Conservation (phyloP, 352 stramenopile genomes). For the Stramenopiles sp. region DNA sequence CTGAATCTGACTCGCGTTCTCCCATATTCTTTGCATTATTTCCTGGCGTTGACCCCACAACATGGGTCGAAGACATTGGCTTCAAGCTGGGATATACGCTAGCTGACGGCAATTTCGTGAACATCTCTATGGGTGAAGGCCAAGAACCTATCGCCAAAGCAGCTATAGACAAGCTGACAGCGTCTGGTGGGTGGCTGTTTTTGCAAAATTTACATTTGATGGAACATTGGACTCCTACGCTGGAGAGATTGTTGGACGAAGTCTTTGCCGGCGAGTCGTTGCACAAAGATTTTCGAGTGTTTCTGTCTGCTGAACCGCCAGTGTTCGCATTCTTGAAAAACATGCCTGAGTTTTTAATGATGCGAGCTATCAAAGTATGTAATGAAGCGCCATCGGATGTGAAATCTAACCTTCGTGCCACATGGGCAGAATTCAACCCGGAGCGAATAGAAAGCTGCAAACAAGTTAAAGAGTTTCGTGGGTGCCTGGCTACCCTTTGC, state of each 20-base stretch:
- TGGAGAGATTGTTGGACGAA: conserved; percentile 40
- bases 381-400: conserved; percentile 86
- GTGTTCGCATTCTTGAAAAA: conserved; percentile 75
- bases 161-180: no score
- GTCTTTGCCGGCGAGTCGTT: conserved; percentile 58
- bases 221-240: no score
- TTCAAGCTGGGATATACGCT: conserved; percentile 55
- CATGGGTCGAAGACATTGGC: conserved; percentile 76
- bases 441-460: conserved; percentile 44
- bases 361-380: conserved; percentile 81
- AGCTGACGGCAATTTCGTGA: conserved; percentile 83
- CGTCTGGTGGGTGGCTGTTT: no score
- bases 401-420: conserved; percentile 72
- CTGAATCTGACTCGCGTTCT: conserved; percentile 65
- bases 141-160: background rate
- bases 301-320: conserved; percentile 78
- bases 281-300: conserved; percentile 80
- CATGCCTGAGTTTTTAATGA: conserved; percentile 83
- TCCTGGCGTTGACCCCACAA: conserved; percentile 74
- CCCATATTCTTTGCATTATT: conserved; percentile 88
- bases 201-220: no score
- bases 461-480: conserved; percentile 68
- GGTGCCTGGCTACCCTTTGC: conserved; percentile 75
- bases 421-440: conserved; percentile 79
- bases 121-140: conserved; percentile 69